Percentiles rank a stretch among this genome's conserved stretches.
Conservation (phyloP, 2,329 filamentous ascomycete species). For the Lachnellula cervina region DNA sequence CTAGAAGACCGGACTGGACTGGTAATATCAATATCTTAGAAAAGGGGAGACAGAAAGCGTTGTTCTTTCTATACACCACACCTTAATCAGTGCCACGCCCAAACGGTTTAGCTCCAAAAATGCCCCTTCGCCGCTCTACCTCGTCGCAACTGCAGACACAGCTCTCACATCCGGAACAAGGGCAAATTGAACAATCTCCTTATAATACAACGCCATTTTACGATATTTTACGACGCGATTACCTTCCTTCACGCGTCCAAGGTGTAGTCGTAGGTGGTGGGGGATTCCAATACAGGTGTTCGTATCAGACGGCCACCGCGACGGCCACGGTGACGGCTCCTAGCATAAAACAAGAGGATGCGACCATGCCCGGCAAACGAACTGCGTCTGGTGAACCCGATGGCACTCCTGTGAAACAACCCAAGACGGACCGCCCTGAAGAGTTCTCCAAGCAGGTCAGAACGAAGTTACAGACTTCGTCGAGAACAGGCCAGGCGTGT, state of each 20-base stretch:
- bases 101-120: constrained; percentile 4
- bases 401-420: constrained; percentile 20
- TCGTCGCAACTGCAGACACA: constrained; percentile 3
- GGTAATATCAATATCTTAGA: neutral
- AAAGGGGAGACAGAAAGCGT: neutral
- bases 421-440: constrained; percentile 27
- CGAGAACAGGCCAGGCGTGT: constrained; percentile 76
- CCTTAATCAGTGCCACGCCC: neutral
- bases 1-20: too few relatives aligned
- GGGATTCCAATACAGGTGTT: neutral
- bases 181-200: constrained; percentile 2
- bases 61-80: neutral
- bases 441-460: constrained; percentile 39
- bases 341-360: neutral
- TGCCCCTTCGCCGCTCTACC: constrained; percentile 4
- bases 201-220: constrained; percentile 7
- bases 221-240: neutral
- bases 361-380: constrained; percentile 28
- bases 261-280: neutral
- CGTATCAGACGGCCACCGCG: neutral
- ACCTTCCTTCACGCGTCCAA: neutral
- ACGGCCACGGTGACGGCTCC: neutral
- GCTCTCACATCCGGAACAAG: constrained; percentile 1
- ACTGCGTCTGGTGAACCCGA: constrained; percentile 18
- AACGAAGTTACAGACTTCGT: constrained; percentile 49